Evolutionary conservation across 768 basidiomycete species (phyloP).

Genomic region (Leccinum fibrillosum): DNA sequence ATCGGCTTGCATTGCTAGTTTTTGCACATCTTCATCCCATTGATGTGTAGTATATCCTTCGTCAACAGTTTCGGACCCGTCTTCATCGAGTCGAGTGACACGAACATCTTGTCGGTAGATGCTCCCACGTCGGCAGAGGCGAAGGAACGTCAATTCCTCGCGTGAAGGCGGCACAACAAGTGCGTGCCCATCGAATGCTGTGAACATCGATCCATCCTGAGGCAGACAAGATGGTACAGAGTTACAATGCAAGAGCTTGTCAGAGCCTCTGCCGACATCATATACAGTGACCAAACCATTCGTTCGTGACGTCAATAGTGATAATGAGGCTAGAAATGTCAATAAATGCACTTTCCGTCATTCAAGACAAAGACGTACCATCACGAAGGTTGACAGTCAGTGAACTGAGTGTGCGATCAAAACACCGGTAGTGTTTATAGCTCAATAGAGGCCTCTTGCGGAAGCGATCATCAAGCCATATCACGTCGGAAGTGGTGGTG

Average conservation of each 20-base stretch:
- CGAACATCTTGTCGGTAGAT: conserved; percentile 43
- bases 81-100: conserved; percentile 10
- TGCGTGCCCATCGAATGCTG: conserved; percentile 30
- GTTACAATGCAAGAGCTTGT: conserved; percentile 43
- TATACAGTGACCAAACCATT: conserved; percentile 63
- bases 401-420: conserved; percentile 54
- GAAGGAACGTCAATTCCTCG: conserved; percentile 38
- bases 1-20: conserved; percentile 30
- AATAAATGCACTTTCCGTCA: neutral
- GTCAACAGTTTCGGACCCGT: conserved; percentile 2
- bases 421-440: conserved; percentile 56
- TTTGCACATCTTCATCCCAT: conserved; percentile 41
- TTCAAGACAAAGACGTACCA: conserved; percentile 24
- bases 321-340: conserved; percentile 40
- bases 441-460: conserved; percentile 56
- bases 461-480: conserved; percentile 70
- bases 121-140: conserved; percentile 46
- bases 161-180: conserved; percentile 30
- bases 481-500: conserved; percentile 56
- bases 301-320: conserved; percentile 57
- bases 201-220: conserved; percentile 21
- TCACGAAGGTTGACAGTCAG: conserved; percentile 35
- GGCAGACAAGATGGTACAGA: conserved; percentile 41
- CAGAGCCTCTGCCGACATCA: conserved; percentile 46
- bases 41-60: conserved; percentile 18